Percentiles rank a stretch among this genome's conserved stretches.
phyloP scores from a whole-genome alignment of 2,329 filamentous ascomycete genomes.

The Aspergillus ruber region DNA sequence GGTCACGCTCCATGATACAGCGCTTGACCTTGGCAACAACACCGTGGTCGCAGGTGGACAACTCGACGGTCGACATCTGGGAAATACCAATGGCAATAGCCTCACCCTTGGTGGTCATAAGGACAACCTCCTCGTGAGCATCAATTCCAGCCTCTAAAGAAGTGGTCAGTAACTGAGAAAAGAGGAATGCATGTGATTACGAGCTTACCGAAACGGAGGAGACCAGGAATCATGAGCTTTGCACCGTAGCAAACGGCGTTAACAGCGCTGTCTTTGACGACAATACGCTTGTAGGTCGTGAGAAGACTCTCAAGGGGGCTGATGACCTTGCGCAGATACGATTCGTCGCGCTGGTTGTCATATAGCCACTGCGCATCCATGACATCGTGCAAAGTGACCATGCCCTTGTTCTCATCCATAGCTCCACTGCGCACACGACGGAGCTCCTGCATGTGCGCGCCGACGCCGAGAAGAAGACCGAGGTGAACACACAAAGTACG shows the following conservation, averaged over 20 bases:
- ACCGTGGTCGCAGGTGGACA: conserved; percentile 94
- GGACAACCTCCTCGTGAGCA: conserved; percentile 88
- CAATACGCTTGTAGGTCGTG: conserved; percentile 88
- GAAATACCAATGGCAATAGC: conserved; percentile 94
- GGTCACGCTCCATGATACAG: conserved; percentile 98
- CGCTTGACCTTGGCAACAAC: conserved; percentile 98
- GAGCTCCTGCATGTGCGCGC: conserved; percentile 97
- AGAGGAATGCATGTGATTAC: not conserved
- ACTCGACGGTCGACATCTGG: conserved; percentile 96
- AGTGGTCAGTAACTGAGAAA: conserved; percentile 9
- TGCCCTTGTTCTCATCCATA: conserved; percentile 82
- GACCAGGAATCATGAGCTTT: conserved; percentile 96
- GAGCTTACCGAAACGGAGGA: conserved; percentile 75
- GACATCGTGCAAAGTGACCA: conserved; percentile 92
- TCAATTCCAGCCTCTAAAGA: conserved; percentile 75
- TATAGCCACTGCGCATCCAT: conserved; percentile 93
- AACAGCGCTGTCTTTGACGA: conserved; percentile 94
- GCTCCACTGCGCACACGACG: conserved; percentile 88
- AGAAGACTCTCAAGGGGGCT: conserved; percentile 87
- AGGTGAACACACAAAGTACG: conserved; percentile 95
- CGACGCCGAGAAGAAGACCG: conserved; percentile 69
- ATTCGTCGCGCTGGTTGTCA: conserved; percentile 93
- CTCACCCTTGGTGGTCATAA: conserved; percentile 99
- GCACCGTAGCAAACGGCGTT: conserved; percentile 98
- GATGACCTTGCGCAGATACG: conserved; percentile 85